Evolutionary conservation across 2,329 filamentous ascomycete genomes (phyloP).

Genomic region (Fusarium avenaceum): DNA sequence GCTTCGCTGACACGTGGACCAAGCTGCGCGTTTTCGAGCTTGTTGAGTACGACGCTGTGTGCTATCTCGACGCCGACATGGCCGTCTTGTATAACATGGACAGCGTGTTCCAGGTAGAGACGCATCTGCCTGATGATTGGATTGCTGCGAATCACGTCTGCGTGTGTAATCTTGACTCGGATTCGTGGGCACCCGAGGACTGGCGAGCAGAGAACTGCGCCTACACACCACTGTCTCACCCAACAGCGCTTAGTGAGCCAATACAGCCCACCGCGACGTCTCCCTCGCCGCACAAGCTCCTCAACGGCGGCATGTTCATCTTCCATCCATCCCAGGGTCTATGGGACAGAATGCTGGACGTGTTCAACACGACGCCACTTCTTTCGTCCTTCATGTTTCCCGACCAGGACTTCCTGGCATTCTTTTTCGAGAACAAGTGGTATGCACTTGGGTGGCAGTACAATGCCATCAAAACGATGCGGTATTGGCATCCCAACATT

Average conservation of each 20-base stretch:
- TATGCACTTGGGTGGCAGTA: slow-evolving; percentile 44
- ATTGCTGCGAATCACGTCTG: slow-evolving; percentile 44
- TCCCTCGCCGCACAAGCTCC: slow-evolving; percentile 27
- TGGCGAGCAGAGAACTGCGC: slow-evolving; percentile 41
- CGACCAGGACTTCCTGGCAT: slow-evolving; percentile 38
- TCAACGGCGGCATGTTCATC: slow-evolving; percentile 45
- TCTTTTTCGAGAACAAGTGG: slow-evolving; percentile 40
- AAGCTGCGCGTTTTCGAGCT: slow-evolving; percentile 41
- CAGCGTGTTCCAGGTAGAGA: slow-evolving; percentile 26
- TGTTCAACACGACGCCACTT: slow-evolving; percentile 32
- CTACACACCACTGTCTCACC: slow-evolving; percentile 39
- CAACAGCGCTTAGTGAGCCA: slow-evolving; percentile 18
- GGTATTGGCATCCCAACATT: slow-evolving; percentile 41
- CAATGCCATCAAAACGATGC: slow-evolving; percentile 45
- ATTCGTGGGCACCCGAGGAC: slow-evolving; percentile 41
- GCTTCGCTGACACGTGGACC: slow-evolving; percentile 41
- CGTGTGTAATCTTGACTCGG: slow-evolving; percentile 42
- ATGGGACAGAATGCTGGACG: slow-evolving; percentile 33
- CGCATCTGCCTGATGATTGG: slow-evolving; percentile 37
- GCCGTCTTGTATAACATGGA: slow-evolving; percentile 42
- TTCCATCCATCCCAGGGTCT: slow-evolving; percentile 32
- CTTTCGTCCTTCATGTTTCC: slow-evolving; percentile 39
- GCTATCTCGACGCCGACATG: slow-evolving; percentile 44
- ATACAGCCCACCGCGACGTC: slow-evolving; percentile 22
- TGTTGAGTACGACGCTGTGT: slow-evolving; percentile 40